These are phyloP conservation scores for Lactarius hengduanensis DNA, from an alignment of 768 basidiomycete species.

Conservation along the genomic window DNA sequence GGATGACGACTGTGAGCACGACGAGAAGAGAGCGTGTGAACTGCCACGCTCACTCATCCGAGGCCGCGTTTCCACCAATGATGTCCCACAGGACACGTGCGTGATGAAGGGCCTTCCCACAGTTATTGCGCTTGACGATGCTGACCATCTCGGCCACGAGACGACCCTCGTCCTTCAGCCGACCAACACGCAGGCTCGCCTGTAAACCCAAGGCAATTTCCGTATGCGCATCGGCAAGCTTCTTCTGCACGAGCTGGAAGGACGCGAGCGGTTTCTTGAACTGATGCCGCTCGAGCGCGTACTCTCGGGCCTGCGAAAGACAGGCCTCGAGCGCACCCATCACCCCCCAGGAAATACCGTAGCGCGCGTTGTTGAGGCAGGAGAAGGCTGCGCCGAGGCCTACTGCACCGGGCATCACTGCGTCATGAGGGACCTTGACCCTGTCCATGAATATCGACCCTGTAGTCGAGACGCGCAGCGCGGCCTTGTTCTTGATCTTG, in stretches of 20 bases:
- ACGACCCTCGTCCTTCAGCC: constrained; percentile 77
- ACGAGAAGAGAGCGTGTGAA: not conserved
- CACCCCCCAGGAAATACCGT: constrained; percentile 90
- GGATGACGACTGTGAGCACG: not conserved
- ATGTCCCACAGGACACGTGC: constrained; percentile 81
- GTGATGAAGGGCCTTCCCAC: constrained; percentile 88
- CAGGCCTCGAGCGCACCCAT: constrained; percentile 97
- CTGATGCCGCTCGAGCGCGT: constrained; percentile 88
- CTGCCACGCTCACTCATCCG: constrained; percentile 72
- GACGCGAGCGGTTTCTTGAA: constrained; percentile 87
- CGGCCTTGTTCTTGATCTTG: constrained; percentile 89
- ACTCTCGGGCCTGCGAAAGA: constrained; percentile 68
- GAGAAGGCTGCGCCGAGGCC: constrained; percentile 88
- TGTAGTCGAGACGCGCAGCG: constrained; percentile 79
- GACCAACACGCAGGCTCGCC: constrained; percentile 71
- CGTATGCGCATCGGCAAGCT: constrained; percentile 90
- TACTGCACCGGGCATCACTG: constrained; percentile 71
- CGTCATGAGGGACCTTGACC: constrained; percentile 70
- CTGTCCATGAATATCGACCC: constrained; percentile 92
- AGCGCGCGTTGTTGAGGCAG: constrained; percentile 88
- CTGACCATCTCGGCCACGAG: constrained; percentile 91
- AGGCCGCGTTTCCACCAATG: constrained; percentile 89
- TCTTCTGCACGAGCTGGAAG: constrained; percentile 98
- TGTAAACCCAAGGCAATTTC: constrained; percentile 78
- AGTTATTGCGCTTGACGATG: constrained; percentile 93